phyloP scores from a whole-genome alignment of 352 stramenopile species.

The Phytophthora uliginosa region DNA sequence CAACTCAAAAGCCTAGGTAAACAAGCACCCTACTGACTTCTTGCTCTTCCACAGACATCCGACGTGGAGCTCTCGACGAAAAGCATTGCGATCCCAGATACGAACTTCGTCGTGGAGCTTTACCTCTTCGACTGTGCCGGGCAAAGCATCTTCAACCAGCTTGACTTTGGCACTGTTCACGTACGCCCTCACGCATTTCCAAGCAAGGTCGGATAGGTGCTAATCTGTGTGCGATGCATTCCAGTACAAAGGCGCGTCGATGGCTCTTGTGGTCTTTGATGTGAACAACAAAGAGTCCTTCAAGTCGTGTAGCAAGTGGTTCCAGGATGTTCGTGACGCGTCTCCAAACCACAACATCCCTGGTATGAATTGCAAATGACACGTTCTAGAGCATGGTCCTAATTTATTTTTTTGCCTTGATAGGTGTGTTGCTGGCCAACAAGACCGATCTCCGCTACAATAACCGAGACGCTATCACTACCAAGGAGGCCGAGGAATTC shows the following conservation, averaged over 20 bases:
- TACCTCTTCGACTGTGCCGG: slow-evolving; percentile 95
- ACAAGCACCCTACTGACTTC: neutral
- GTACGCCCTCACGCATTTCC: slow-evolving; percentile 25
- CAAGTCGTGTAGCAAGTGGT: slow-evolving; percentile 88
- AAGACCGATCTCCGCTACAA: slow-evolving; percentile 84
- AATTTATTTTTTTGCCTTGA: neutral
- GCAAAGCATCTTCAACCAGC: slow-evolving; percentile 96
- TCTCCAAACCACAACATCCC: slow-evolving; percentile 84
- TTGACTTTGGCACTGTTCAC: slow-evolving; percentile 88
- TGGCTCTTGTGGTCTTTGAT: slow-evolving; percentile 85
- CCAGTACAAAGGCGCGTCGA: slow-evolving; percentile 83
- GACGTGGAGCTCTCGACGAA: slow-evolving; percentile 93
- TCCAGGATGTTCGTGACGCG: slow-evolving; percentile 78
- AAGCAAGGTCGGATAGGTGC: neutral
- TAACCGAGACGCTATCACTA: slow-evolving; percentile 78
- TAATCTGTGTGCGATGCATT: neutral
- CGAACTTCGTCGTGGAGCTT: slow-evolving; percentile 94
- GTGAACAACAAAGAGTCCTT: slow-evolving; percentile 91
- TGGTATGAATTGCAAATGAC: slow-evolving; percentile 31
- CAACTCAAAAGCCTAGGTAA: neutral
- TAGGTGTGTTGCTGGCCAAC: slow-evolving; percentile 80
- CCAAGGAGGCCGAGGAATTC: slow-evolving; percentile 79
- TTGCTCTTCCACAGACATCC: slow-evolving; percentile 69
- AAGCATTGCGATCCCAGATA: slow-evolving; percentile 89
- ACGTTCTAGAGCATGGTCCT: neutral